These are phyloP conservation scores for Claviceps africana DNA, from an alignment of 2,329 filamentous ascomycete genomes.

Conservation along the genomic window DNA sequence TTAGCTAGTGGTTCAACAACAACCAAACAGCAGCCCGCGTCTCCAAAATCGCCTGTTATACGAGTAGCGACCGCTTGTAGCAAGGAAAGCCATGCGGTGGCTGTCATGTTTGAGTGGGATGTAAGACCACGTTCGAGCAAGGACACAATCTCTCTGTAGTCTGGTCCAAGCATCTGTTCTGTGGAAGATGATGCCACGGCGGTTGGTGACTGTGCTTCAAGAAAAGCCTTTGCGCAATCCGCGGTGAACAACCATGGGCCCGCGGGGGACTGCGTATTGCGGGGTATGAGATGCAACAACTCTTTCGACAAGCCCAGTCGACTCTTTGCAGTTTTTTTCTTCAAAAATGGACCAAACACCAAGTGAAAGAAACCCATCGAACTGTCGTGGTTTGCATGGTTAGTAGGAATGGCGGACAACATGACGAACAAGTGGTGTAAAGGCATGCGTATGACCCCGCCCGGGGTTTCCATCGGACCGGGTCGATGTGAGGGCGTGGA, in stretches of 20 bases:
- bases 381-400: slow-evolving; percentile 31
- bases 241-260: slow-evolving; percentile 39
- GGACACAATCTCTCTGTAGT: slow-evolving; percentile 55
- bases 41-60: slow-evolving; percentile 49
- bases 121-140: slow-evolving; percentile 51
- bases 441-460: slow-evolving; percentile 40
- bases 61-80: slow-evolving; percentile 42
- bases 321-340: slow-evolving; percentile 29
- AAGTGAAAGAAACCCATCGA: slow-evolving; percentile 32
- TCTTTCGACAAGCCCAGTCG: slow-evolving; percentile 35
- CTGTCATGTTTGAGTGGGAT: slow-evolving; percentile 33
- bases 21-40: slow-evolving; percentile 49
- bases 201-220: slow-evolving; percentile 19
- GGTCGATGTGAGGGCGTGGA: slow-evolving; percentile 52
- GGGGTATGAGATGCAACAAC: slow-evolving; percentile 34
- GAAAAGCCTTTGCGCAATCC: slow-evolving; percentile 27
- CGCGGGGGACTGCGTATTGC: slow-evolving; percentile 29
- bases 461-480: slow-evolving; percentile 36
- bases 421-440: slow-evolving; percentile 53
- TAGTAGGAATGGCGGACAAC: slow-evolving; percentile 36
- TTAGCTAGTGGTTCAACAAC: slow-evolving; percentile 60
- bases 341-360: slow-evolving; percentile 46
- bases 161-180: slow-evolving; percentile 42
- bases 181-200: not conserved
- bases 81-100: slow-evolving; percentile 36